Conservation (phyloP, 768 basidiomycete genomes). For the Agaricus blazei region DNA sequence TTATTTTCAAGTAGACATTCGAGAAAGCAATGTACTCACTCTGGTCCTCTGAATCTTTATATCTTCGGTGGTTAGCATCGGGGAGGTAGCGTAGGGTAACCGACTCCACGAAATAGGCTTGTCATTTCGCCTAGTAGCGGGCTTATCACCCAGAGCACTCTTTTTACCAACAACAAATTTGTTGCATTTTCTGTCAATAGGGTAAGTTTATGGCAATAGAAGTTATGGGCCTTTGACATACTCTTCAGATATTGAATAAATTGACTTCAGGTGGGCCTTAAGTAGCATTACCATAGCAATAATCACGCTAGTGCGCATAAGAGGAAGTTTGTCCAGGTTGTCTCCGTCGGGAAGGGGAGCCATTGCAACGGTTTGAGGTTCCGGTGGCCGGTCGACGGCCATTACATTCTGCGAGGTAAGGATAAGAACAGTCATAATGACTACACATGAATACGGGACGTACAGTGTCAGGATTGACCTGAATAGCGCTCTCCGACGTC, state of each 20-base stretch:
- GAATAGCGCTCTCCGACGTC: neutral
- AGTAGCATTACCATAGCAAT: slow-evolving; percentile 84
- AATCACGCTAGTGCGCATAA: slow-evolving; percentile 68
- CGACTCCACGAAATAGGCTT: slow-evolving; percentile 68
- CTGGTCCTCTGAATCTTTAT: slow-evolving; percentile 52
- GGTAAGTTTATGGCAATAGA: neutral
- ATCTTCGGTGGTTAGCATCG: slow-evolving; percentile 61
- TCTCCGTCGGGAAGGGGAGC: neutral
- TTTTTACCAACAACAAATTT: slow-evolving; percentile 90
- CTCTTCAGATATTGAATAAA: slow-evolving; percentile 92
- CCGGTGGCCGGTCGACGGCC: slow-evolving; percentile 9
- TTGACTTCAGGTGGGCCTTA: slow-evolving; percentile 75
- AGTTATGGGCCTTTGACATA: slow-evolving; percentile 23
- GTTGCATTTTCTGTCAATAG: slow-evolving; percentile 71
- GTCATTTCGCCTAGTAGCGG: slow-evolving; percentile 59
- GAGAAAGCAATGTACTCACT: slow-evolving; percentile 37
- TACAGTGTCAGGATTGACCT: slow-evolving; percentile 13
- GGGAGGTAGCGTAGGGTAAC: slow-evolving; percentile 57
- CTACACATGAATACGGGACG: slow-evolving; percentile 4
- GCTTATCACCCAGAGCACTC: slow-evolving; percentile 80
- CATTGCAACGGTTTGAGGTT: neutral
- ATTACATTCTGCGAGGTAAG: slow-evolving; percentile 14
- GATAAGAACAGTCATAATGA: neutral
- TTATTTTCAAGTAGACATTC: neutral
- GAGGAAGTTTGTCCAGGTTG: slow-evolving; percentile 18